Evolutionary conservation across 176 grass and related monocot species (phyloP), one percentile per base, ranked within the genome.

Genomic region (Avena sativa): DNA sequence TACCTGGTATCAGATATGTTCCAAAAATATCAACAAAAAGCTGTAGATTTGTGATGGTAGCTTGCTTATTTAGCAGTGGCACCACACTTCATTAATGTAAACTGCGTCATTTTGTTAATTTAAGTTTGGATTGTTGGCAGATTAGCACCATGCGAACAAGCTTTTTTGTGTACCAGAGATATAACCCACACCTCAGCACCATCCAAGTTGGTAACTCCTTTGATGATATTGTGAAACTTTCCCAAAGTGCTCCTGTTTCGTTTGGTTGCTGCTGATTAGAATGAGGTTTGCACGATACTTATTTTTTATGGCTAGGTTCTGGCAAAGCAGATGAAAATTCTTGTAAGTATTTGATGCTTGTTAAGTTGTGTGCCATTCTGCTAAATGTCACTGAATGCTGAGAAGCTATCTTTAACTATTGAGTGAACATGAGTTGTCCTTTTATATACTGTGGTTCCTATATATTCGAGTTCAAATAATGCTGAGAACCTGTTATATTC

Each of bases 121-220:
- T 89, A 60, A 83, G 72, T 88, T 88, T 91, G 83, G 83, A 81
- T 91, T 89, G 57, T 88, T 92, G 88, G 85, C 79, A 89, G 88
- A 89, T 92, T 85, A 87, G 91, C 71, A 78, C 81, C 76, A 87
- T 83, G 80, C 87, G 84, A 63, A 89, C 75, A 76, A 85, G 79
- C 63, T 82, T 78, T 79, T 79, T 87, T 84, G 87, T 90, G 85
- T 89, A 87, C 70, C 87, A 78, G 81, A 85, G 80, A 84, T 86
- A 70, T 70, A 73, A 81, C 80, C 57, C 55, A 46, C 80, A 68
- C 82, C 48, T 88, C 86, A 88, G 74, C 89, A 68, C 81, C 85
- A 76, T 66, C 19, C 49, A 84, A 86, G 69, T 84, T 62, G 91
- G 69, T 92, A 81, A 84, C 69, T 56, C 87, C 79, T 48, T 87